Evolutionary conservation across 257 asterid genomes (phyloP), one percentile per base, ranked within the genome.

Genomic region (Gynochthodes officinalis): DNA sequence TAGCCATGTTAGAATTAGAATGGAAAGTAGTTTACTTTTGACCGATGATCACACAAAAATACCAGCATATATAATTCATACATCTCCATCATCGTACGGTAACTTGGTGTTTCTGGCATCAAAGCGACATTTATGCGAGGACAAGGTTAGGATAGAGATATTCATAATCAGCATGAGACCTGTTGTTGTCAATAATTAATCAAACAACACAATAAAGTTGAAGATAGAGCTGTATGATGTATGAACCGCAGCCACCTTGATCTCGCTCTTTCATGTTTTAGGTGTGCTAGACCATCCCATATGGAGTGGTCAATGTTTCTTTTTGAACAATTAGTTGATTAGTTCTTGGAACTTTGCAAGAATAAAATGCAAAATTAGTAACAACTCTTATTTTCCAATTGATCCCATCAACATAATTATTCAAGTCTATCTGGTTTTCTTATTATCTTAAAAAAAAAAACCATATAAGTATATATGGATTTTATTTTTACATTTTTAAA

Each of bases 141-240:
- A 59, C 64, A 59, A 59, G 40, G 40, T 59, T 16, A 62, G 67
- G 67, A 37, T 48, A 30, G 67, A 62, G 11, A 35, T 43, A 37
- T 35, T 28, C 8, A 42, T 42, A 42, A 42, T 42, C 19, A 62
- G 5, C 61, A 19, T 18, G 7, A 19, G 28, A 16, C 16, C 30
- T 9, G 28, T 62, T 62, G 18, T 2, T 62, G 43, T 62, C 67
- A 35, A 62, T 35, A 62, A 35, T 62, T 14, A 62, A 62, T 42
- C n/a, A n/a, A n/a, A 30, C 64, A 30, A 28, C 30, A 28, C 40
- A 59, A 59, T 15, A 16, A 14, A 28, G 7, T 37, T 37, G 42
- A 37, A 7, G 35, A 3, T 10, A 54, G 27, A 21, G 12, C 37
- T 11, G 8, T n/a, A 21, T 53, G 59, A 53, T 53, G 37, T 57